Base-by-base conservation (phyloP, 768 basidiomycete species). In the Lactarius sanguifluus region DNA sequence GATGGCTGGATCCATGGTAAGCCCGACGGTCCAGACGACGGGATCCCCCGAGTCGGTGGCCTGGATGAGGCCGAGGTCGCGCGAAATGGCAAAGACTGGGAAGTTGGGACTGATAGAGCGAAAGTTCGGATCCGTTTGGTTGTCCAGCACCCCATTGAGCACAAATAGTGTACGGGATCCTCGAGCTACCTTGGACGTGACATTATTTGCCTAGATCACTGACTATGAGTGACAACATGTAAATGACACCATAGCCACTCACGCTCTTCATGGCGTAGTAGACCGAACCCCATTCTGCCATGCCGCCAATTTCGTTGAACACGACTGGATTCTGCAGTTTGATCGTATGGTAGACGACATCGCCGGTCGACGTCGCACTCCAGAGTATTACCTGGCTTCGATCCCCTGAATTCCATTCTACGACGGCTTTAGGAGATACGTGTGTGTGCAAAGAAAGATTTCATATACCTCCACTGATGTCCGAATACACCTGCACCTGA, bases 401-500 rank as follows among this genome's bases (percentile, higher is more conserved):
- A 18, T 41, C 41, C 6, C 41, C 41, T 18, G 41, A 41, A 20
- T 66, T 57, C 74, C 74, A 75, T 47, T 75, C 74, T 57, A 65
- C 23, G 15, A 34, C 6, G 5, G 16, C 23, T 34, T 38, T 41
- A 43, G 43, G n/a, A 32, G 25, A 28, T n/a, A 3, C 28, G 15
- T 9, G n/a, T 43, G 36, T 16, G 38, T 41, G 34, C 15, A 15
- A 58, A 41, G 40, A n/a, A 34, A 15, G 28, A 61, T 15, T 5
- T 4, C 18, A 64, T 67, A 23, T 47, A 77, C 78, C 79, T 67
- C 72, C 78, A 57, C 75, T 79, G 56, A 81, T 75, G 63, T 81
- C 80, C 0, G 78, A 75, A 65, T 80, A 81, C 4, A 81, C 71
- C 62, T 80, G 76, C 13, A 79, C 75, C 15, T 25, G 5, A 64